phyloP scores from a whole-genome alignment of 179 eudicot species.

The Pouteria campechiana region DNA sequence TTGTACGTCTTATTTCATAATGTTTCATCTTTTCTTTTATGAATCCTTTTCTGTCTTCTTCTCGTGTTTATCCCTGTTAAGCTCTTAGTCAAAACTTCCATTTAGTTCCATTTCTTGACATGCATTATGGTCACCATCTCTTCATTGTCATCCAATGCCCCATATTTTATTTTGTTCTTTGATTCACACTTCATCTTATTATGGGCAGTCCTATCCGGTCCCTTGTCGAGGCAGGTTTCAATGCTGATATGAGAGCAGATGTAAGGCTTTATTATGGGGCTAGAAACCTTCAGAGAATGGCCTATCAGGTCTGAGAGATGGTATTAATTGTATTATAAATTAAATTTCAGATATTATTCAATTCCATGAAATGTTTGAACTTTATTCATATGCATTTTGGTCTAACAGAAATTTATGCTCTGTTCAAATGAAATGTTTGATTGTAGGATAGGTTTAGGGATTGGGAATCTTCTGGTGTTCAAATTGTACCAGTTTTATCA shows the following conservation, averaged over 20 bases:
- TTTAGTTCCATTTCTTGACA: too few species aligned
- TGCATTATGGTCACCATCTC: too few species aligned
- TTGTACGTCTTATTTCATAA: too few species aligned
- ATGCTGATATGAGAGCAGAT: constrained; percentile 70
- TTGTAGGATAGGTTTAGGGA: constrained; percentile 75
- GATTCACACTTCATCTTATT: constrained; percentile 2
- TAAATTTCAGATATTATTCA: not conserved
- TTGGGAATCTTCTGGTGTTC: constrained; percentile 86
- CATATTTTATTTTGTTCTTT: not conserved
- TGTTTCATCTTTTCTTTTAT: too few species aligned
- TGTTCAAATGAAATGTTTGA: too few species aligned
- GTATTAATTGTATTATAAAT: too few species aligned
- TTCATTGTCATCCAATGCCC: not conserved
- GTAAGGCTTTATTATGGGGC: constrained; percentile 95
- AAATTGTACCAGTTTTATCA: constrained; percentile 76
- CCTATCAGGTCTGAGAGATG: constrained; percentile 60
- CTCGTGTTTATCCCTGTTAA: too few species aligned
- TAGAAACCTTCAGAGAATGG: constrained; percentile 86
- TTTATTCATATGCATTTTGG: too few species aligned
- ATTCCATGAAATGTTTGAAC: not conserved
- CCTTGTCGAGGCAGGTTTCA: constrained; percentile 76
- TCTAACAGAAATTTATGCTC: too few species aligned
- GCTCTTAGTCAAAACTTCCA: not conserved
- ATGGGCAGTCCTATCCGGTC: constrained; percentile 82
- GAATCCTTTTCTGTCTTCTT: too few species aligned